Conservation (phyloP, 805 yeast genomes). For the Torulaspora quercuum region DNA sequence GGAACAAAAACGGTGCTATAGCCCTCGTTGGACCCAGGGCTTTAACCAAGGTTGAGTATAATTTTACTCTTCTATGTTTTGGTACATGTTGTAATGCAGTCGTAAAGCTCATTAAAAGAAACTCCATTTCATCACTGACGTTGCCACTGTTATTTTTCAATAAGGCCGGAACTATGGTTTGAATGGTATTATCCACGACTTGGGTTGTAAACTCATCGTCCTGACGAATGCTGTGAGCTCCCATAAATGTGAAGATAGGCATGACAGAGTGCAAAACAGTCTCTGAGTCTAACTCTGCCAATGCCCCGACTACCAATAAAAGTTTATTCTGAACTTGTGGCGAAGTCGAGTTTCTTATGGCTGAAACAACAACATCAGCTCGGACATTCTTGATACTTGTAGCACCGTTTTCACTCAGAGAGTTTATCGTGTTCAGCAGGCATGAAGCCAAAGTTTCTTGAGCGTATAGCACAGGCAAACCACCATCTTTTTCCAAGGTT, state of each 20-base stretch:
- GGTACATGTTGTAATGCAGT: slow-evolving; percentile 95
- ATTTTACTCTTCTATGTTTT: slow-evolving; percentile 85
- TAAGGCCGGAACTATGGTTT: slow-evolving; percentile 87
- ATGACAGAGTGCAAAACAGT: slow-evolving; percentile 90
- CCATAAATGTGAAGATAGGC: slow-evolving; percentile 99
- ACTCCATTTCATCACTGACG: slow-evolving; percentile 66
- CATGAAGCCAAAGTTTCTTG: slow-evolving; percentile 89
- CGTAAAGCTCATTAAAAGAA: slow-evolving; percentile 82
- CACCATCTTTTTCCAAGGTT: slow-evolving; percentile 85
- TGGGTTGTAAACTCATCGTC: slow-evolving; percentile 93
- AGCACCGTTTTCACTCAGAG: slow-evolving; percentile 43
- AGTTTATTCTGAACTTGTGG: slow-evolving; percentile 94
- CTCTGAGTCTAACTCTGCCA: slow-evolving; percentile 88
- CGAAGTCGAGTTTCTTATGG: slow-evolving; percentile 82
- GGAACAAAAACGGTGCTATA: slow-evolving; percentile 66
- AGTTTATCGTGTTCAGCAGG: slow-evolving; percentile 64
- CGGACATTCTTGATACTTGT: slow-evolving; percentile 67
- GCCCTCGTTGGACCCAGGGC: slow-evolving; percentile 69
- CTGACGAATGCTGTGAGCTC: slow-evolving; percentile 93
- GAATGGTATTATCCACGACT: slow-evolving; percentile 87
- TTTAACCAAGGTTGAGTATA: slow-evolving; percentile 72
- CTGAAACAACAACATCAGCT: slow-evolving; percentile 86
- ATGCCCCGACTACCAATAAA: slow-evolving; percentile 75
- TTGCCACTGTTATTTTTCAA: slow-evolving; percentile 44
- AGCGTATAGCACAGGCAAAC: slow-evolving; percentile 83